phyloP scores from a whole-genome alignment of 2,329 filamentous ascomycete genomes.

The Septoria linicola region DNA sequence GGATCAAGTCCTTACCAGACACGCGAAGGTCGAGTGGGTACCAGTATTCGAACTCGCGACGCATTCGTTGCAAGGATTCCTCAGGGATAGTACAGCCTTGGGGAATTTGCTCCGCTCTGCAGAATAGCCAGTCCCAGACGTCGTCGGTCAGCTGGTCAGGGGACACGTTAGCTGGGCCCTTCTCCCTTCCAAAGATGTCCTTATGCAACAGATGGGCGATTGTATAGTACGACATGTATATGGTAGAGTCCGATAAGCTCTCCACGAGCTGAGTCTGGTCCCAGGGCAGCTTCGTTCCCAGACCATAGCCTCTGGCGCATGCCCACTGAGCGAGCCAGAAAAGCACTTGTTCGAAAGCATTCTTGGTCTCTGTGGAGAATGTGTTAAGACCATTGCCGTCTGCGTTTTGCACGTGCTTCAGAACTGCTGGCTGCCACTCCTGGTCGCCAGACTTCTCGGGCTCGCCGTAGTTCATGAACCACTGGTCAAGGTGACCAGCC shows the following conservation, averaged over 20 bases:
- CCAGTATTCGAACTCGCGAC: conserved; percentile 93
- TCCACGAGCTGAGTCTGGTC: conserved; percentile 88
- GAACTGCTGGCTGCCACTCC: conserved; percentile 74
- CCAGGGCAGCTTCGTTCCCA: conserved; percentile 94
- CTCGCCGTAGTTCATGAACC: conserved; percentile 91
- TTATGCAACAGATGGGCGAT: conserved; percentile 60
- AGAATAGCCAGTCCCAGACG: conserved; percentile 95
- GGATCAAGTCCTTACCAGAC: conserved; percentile 89
- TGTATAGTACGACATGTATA: conserved; percentile 81
- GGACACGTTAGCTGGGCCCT: conserved; percentile 66
- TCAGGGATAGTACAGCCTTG: conserved; percentile 67
- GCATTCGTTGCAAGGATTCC: conserved; percentile 73
- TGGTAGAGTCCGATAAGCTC: conserved; percentile 83
- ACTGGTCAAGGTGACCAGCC: conserved; percentile 90
- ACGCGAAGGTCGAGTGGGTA: conserved; percentile 88
- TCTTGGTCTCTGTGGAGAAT: conserved; percentile 62
- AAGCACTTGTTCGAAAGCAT: conserved; percentile 74
- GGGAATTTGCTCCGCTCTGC: conserved; percentile 65
- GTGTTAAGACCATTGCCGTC: conserved; percentile 71
- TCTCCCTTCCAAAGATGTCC: conserved; percentile 78
- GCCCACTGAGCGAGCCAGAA: conserved; percentile 97
- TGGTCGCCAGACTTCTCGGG: conserved; percentile 63
- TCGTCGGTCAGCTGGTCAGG: conserved; percentile 90
- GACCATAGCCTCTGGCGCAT: conserved; percentile 84
- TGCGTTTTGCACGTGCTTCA: conserved; percentile 68